Evolutionary conservation across 305 asterid genomes (phyloP).

Genomic region (Solanum hybrid): DNA sequence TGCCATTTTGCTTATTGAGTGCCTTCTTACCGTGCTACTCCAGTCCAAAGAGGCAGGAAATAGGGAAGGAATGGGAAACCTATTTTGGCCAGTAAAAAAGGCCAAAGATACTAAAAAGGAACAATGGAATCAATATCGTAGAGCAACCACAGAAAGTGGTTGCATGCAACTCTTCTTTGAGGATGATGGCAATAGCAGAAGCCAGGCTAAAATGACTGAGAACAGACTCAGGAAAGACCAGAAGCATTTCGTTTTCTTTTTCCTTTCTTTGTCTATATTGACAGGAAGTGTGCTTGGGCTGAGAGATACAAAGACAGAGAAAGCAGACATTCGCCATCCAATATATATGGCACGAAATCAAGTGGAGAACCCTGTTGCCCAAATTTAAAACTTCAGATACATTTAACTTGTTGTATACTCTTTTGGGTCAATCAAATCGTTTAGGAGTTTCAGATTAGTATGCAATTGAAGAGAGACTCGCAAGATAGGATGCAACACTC

Average conservation of each 20-base stretch:
- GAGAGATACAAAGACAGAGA: background rate
- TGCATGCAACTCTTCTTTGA: background rate
- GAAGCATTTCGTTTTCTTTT: background rate
- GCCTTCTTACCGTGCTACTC: background rate
- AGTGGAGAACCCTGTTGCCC: background rate
- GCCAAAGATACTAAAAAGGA: background rate
- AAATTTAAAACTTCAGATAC: background rate
- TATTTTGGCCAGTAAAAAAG: background rate
- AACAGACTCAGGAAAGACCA: background rate
- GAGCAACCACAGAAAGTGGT: background rate
- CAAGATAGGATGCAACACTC: background rate
- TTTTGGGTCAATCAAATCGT: background rate
- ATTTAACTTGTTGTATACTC: background rate
- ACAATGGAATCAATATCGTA: background rate
- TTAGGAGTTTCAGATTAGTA: background rate
- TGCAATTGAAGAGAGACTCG: background rate
- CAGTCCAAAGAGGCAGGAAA: background rate
- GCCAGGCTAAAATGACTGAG: background rate
- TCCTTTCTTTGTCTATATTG: background rate
- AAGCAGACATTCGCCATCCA: background rate
- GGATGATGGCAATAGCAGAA: background rate
- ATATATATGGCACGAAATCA: background rate
- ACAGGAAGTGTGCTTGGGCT: background rate
- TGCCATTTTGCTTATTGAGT: background rate
- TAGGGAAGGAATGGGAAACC: background rate